A percentile compares a stretch with the other conserved stretches of the same genome.
These are phyloP conservation scores for Colletotrichum karsti DNA, from an alignment of 2,329 filamentous ascomycete species.

Conservation along the genomic window DNA sequence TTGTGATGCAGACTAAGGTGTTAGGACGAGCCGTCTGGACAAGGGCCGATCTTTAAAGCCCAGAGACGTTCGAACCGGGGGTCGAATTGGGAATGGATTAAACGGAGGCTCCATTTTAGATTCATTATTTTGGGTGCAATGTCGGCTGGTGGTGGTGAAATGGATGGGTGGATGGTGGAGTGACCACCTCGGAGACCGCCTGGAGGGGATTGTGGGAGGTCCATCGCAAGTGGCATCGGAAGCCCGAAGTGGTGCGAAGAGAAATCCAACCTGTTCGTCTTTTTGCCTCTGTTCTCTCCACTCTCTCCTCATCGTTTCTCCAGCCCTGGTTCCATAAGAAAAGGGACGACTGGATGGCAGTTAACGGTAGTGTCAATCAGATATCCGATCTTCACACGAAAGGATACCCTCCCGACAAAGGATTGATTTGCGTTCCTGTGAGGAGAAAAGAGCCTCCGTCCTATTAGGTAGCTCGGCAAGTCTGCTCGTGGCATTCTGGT, in stretches of 20 bases:
- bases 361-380: neutral
- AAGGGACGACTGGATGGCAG: neutral
- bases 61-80: constrained; percentile 12
- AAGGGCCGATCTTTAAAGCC: constrained; percentile 27
- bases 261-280: neutral
- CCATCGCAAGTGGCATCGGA: neutral
- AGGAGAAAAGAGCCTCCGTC: constrained; percentile 6
- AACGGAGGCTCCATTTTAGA: constrained; percentile 8
- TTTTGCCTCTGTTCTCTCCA: neutral
- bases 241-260: neutral
- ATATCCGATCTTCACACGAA: constrained; percentile 13
- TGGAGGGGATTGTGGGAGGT: neutral
- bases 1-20: constrained; percentile 6
- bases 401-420: neutral
- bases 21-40: constrained; percentile 3
- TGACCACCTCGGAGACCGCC: constrained; percentile 18
- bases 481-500: neutral
- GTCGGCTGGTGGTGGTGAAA: constrained; percentile 21
- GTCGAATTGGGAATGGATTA: constrained; percentile 17
- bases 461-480: constrained; percentile 1
- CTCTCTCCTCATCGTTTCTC: neutral
- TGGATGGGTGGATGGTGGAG: constrained; percentile 22
- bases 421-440: neutral
- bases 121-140: constrained; percentile 16
- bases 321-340: neutral